These are phyloP conservation scores for Erysiphe pulchra DNA, from an alignment of 2,329 filamentous ascomycete species.

Conservation along the genomic window DNA sequence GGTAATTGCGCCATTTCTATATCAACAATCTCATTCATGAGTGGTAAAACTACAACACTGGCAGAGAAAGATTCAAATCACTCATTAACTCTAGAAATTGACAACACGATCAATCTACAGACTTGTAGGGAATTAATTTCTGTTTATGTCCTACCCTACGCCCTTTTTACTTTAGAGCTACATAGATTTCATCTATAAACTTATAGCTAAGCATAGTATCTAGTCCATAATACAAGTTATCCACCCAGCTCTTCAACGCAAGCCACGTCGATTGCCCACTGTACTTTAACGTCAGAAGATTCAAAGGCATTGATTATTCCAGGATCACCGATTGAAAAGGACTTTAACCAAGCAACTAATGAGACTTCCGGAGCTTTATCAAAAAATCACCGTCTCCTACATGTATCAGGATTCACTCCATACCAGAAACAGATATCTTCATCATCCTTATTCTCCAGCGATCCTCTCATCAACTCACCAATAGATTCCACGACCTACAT, in stretches of 20 bases:
- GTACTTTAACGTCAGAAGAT: constrained; percentile 11
- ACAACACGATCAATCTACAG: constrained; percentile 11
- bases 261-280: constrained; percentile 10
- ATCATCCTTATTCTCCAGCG: constrained; percentile 32
- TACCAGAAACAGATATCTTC: constrained; percentile 32
- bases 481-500: constrained; percentile 35
- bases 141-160: neutral
- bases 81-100: constrained; percentile 10
- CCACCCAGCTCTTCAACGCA: constrained; percentile 11
- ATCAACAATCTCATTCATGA: constrained; percentile 14
- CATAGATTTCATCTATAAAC: neutral
- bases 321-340: constrained; percentile 9
- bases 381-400: constrained; percentile 25
- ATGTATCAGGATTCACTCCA: constrained; percentile 36
- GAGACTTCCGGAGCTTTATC: constrained; percentile 8
- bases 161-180: neutral
- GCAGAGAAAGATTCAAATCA: constrained; percentile 13
- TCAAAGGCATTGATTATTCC: constrained; percentile 9
- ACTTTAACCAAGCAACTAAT: constrained; percentile 6
- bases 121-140: constrained; percentile 2
- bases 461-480: constrained; percentile 30
- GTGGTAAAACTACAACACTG: constrained; percentile 14
- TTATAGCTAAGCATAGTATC: constrained; percentile 5
- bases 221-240: constrained; percentile 5
- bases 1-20: neutral